A percentile compares a stretch with the other conserved stretches of the same genome.
These are phyloP conservation scores for Lactarius vividus DNA, from an alignment of 768 basidiomycete species.

Conservation along the genomic window DNA sequence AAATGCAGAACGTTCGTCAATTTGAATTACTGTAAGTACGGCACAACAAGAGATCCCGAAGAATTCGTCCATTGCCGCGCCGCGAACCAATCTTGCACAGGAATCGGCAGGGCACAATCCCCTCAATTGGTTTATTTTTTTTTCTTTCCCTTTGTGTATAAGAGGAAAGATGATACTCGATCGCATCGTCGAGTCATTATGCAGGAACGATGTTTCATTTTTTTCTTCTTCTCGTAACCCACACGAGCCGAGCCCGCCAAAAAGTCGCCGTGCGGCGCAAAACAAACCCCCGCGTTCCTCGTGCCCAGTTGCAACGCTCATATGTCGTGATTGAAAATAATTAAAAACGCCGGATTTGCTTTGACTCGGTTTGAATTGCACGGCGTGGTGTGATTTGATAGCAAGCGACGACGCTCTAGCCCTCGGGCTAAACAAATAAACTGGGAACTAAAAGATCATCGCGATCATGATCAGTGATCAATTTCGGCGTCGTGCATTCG, in stretches of 20 bases:
- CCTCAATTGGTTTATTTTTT: background rate
- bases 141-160: background rate
- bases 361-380: background rate
- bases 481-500: background rate
- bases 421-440: background rate
- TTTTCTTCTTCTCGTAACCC: background rate
- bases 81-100: background rate
- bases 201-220: background rate
- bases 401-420: background rate
- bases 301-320: background rate
- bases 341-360: background rate
- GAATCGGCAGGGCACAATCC: slow-evolving; percentile 3
- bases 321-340: background rate
- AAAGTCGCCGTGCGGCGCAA: background rate
- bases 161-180: background rate
- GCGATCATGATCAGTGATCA: background rate
- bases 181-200: background rate
- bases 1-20: background rate
- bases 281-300: background rate
- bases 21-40: background rate
- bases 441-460: background rate
- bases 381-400: background rate
- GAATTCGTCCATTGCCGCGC: background rate
- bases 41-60: background rate
- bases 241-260: background rate